These are phyloP conservation scores for Durotheca rogersii DNA, from an alignment of 495 filamentous ascomycete species.

Conservation along the genomic window DNA sequence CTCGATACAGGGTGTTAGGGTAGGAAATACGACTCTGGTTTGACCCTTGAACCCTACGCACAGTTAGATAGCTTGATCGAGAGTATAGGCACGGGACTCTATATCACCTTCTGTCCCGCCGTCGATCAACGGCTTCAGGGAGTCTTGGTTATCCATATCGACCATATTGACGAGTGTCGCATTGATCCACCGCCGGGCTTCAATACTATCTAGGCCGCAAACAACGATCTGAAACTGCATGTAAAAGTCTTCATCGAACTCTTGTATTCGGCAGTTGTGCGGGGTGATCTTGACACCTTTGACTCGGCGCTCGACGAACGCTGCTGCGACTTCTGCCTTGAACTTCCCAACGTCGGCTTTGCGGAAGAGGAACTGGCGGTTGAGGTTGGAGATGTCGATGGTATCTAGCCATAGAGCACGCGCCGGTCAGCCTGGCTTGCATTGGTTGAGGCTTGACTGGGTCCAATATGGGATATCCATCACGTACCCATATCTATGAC, in stretches of 20 bases:
- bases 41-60: conserved; percentile 86
- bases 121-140: conserved; percentile 88
- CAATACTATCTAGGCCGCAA: conserved; percentile 96
- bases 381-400: conserved; percentile 97
- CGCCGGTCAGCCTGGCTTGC: conserved; percentile 24
- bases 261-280: conserved; percentile 91
- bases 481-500: conserved; percentile 89
- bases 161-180: conserved; percentile 88
- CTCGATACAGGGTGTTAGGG: conserved; percentile 92
- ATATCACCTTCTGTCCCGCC: conserved; percentile 85
- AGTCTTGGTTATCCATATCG: conserved; percentile 68
- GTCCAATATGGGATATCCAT: neutral
- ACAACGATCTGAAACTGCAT: conserved; percentile 94
- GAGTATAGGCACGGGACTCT: conserved; percentile 21
- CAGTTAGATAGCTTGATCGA: conserved; percentile 35
- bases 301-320: conserved; percentile 84
- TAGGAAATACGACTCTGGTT: conserved; percentile 87
- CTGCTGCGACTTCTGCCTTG: conserved; percentile 91
- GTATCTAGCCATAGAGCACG: conserved; percentile 62
- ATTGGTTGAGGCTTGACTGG: no score
- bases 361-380: conserved; percentile 96
- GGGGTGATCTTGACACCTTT: conserved; percentile 90
- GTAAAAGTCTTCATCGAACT: conserved; percentile 96
- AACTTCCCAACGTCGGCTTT: conserved; percentile 86
- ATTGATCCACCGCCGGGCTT: conserved; percentile 98